These are phyloP conservation scores for Pleodorina starrii DNA, from an alignment of 139 green algal genomes.

Conservation along the genomic window DNA sequence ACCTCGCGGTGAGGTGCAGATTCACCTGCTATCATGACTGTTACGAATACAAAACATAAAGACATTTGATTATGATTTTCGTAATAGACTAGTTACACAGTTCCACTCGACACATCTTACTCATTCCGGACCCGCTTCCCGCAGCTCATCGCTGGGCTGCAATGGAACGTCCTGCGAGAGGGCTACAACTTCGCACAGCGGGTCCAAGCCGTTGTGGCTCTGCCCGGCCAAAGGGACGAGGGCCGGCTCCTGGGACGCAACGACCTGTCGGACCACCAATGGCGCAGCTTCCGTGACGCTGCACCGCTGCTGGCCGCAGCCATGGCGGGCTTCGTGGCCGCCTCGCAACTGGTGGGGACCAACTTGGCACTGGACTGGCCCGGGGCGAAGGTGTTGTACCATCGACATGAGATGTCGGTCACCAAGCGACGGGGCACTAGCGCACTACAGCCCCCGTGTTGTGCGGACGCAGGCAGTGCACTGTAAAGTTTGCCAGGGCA, in stretches of 20 bases:
- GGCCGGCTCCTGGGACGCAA: constrained; percentile 29
- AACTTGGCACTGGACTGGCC: no score
- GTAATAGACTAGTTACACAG: no score
- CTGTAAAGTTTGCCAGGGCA: no score
- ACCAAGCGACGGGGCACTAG: no score
- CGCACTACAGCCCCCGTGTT: no score
- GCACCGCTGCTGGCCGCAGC: constrained; percentile 56
- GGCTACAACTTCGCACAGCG: constrained; percentile 26
- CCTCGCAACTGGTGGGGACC: constrained; percentile 58
- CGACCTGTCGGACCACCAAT: constrained; percentile 89
- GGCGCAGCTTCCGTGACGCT: constrained; percentile 76
- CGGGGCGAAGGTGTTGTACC: no score
- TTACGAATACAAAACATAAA: neutral
- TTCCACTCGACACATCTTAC: no score
- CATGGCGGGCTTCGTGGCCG: constrained; percentile 56
- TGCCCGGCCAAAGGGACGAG: neutral
- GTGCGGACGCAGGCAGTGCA: no score
- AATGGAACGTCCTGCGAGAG: constrained; percentile 40
- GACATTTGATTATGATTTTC: neutral
- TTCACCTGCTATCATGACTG: no score
- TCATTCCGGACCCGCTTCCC: no score
- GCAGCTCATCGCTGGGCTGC: constrained; percentile 49
- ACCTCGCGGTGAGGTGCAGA: constrained; percentile 30
- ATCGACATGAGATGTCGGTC: no score
- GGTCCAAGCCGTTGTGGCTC: neutral